Percentiles rank a stretch among this genome's conserved stretches.
Conservation (phyloP, 2,329 filamentous ascomycete species). For the Colletotrichum sansevieriae region DNA sequence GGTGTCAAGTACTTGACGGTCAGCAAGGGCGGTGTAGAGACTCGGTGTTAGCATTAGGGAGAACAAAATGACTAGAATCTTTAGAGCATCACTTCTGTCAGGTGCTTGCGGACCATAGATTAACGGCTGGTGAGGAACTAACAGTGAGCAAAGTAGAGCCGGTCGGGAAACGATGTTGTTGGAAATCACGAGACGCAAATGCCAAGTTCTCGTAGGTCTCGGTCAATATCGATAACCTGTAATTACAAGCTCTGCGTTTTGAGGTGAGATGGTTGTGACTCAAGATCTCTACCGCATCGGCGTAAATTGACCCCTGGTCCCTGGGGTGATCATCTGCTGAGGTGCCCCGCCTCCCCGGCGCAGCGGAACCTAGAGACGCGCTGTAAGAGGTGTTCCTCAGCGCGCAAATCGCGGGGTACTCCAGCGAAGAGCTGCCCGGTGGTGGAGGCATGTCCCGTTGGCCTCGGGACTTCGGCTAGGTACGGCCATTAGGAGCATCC, state of each 20-base stretch:
- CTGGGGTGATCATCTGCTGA: conserved; percentile 21
- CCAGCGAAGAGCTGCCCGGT: conserved; percentile 6
- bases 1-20: conserved; percentile 96
- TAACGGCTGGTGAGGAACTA: conserved; percentile 31
- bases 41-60: conserved; percentile 62
- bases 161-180: background rate
- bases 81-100: conserved; percentile 11
- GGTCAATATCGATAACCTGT: background rate
- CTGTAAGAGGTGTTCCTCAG: conserved; percentile 29
- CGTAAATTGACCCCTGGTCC: conserved; percentile 29
- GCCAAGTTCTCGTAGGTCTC: background rate
- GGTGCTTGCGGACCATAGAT: conserved; percentile 22
- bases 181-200: background rate
- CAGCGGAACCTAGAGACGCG: conserved; percentile 34
- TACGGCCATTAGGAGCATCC: conserved; percentile 33
- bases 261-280: conserved; percentile 10
- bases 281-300: conserved; percentile 13
- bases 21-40: conserved; percentile 74
- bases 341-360: conserved; percentile 26
- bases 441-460: background rate
- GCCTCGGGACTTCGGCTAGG: conserved; percentile 41
- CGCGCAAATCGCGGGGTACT: conserved; percentile 37
- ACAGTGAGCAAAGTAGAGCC: background rate
- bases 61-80: conserved; percentile 32
- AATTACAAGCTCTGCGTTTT: too few relatives aligned